These are phyloP conservation scores for Boletus sp. DNA, from an alignment of 768 basidiomycete genomes.

Conservation along the genomic window DNA sequence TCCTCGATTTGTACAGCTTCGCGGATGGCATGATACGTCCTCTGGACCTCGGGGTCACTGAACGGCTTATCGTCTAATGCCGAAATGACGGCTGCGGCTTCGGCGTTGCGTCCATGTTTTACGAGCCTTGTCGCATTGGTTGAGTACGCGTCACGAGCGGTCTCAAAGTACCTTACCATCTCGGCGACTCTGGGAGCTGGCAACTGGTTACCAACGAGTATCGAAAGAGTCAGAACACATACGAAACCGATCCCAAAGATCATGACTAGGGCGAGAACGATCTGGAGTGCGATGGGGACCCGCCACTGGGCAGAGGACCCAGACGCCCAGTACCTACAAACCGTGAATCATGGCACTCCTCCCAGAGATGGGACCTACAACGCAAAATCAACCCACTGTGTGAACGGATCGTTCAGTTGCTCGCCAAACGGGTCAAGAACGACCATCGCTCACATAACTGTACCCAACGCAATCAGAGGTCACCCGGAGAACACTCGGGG, in stretches of 20 bases:
- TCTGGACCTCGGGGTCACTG: slow-evolving; percentile 45
- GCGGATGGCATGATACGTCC: slow-evolving; percentile 52
- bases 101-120: slow-evolving; percentile 51
- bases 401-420: slow-evolving; percentile 2
- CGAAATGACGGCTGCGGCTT: slow-evolving; percentile 61
- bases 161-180: slow-evolving; percentile 40
- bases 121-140: slow-evolving; percentile 42
- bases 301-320: slow-evolving; percentile 59
- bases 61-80: slow-evolving; percentile 54
- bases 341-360: not conserved
- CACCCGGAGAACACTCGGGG: not conserved
- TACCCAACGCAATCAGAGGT: not conserved
- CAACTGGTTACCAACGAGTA: not conserved
- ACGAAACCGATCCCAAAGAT: slow-evolving; percentile 45
- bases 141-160: not conserved
- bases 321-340: slow-evolving; percentile 48
- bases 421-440: not conserved
- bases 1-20: slow-evolving; percentile 51
- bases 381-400: slow-evolving; percentile 63
- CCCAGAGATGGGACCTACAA: slow-evolving; percentile 36
- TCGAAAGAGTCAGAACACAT: slow-evolving; percentile 21
- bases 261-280: slow-evolving; percentile 54
- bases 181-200: slow-evolving; percentile 58
- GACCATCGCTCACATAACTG: slow-evolving; percentile 23
- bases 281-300: slow-evolving; percentile 60